Conservation (phyloP, 192 early-diverging fungal species). For the Cladochytrium replicatum region DNA sequence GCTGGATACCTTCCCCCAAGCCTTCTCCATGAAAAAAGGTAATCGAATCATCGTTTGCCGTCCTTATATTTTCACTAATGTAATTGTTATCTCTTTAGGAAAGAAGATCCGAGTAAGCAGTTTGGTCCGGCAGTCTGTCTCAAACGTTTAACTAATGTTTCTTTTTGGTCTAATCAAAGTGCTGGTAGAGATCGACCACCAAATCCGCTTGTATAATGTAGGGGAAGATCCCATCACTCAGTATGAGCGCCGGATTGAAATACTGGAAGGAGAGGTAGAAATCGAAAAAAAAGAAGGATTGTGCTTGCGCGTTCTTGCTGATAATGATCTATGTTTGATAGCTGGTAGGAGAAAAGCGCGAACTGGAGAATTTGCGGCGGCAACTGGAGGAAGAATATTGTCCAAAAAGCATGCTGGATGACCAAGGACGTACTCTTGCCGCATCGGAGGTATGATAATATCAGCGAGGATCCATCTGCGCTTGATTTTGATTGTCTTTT, state of each 20-base stretch:
- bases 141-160: neutral
- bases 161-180: neutral
- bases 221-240: slow-evolving; percentile 32
- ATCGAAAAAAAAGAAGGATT: too few relatives aligned
- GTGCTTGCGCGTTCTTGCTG: neutral
- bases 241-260: slow-evolving; percentile 25
- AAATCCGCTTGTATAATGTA: slow-evolving; percentile 9
- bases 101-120: slow-evolving; percentile 22
- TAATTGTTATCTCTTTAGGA: neutral
- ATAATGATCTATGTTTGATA: neutral
- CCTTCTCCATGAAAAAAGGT: slow-evolving; percentile 19
- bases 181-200: slow-evolving; percentile 13
- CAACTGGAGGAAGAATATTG: slow-evolving; percentile 1
- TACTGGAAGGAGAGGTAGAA: slow-evolving; percentile 12
- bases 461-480: too few relatives aligned
- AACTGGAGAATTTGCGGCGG: slow-evolving; percentile 8
- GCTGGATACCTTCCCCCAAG: slow-evolving; percentile 36
- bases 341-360: slow-evolving; percentile 11
- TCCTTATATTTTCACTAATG: neutral
- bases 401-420: too few relatives aligned
- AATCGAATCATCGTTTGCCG: neutral
- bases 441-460: too few relatives aligned
- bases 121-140: neutral
- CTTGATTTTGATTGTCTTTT: neutral
- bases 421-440: too few relatives aligned